Conservation (phyloP, 164 flowering plant species). For the Vitis riparia region DNA sequence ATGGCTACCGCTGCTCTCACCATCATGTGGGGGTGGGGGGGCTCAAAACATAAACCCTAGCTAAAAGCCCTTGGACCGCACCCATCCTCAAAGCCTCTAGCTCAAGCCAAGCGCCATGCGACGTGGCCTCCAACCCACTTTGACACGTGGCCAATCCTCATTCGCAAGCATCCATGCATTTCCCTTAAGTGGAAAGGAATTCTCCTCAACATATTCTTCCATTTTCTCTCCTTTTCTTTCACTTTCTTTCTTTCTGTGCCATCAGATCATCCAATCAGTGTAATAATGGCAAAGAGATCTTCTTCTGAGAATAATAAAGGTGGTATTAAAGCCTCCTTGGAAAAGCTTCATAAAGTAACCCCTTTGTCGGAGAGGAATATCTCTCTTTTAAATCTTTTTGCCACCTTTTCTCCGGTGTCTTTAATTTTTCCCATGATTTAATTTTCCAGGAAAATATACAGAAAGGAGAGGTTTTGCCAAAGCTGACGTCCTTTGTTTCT, state of each 20-base stretch:
- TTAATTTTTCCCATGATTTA: too few relatives aligned
- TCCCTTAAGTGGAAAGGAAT: not conserved
- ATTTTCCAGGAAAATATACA: too few relatives aligned
- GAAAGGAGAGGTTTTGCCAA: not conserved
- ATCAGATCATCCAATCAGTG: constrained; percentile 15
- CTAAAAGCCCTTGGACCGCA: constrained; percentile 4
- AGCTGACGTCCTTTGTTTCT: not conserved
- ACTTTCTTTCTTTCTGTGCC: constrained; percentile 17
- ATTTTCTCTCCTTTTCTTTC: not conserved
- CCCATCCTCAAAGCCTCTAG: not conserved
- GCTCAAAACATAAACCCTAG: too few relatives aligned
- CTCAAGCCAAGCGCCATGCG: not conserved
- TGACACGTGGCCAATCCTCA: not conserved
- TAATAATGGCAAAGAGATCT: constrained; percentile 13
- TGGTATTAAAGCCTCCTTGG: constrained; percentile 5
- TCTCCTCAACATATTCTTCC: not conserved
- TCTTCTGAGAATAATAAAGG: constrained; percentile 10
- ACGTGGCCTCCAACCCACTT: not conserved
- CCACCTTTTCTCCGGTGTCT: not conserved
- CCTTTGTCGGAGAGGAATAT: constrained; percentile 10
- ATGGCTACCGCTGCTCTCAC: constrained; percentile 19
- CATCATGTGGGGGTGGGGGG: constrained; percentile 1
- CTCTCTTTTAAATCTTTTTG: not conserved
- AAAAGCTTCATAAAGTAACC: constrained; percentile 9
- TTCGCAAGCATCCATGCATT: not conserved